Base-by-base conservation (phyloP, 345 rosid genomes). In the Murraya paniculata region DNA sequence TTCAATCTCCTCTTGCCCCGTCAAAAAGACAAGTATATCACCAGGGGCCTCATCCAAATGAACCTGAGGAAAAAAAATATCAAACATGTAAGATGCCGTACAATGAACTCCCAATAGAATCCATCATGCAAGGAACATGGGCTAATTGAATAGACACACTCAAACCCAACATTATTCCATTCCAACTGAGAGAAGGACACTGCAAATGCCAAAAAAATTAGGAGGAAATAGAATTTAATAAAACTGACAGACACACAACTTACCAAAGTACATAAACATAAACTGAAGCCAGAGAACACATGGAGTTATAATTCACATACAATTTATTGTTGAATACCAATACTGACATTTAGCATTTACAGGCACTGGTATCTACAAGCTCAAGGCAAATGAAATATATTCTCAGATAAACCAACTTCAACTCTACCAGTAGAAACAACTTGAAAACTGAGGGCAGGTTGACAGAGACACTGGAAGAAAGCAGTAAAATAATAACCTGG, bases 1-100 rank as follows among this genome's bases (percentile, higher is more conserved):
- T 85, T 95, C 99, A 65, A 95, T 95, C 81, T 93, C 98, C 87
- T 95, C 98, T 92, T 95, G 97, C 64, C 98, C 99, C 55, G 98
- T 95, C 77, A 95, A 87, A 79, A 95, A 95, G 53, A 92, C 99
- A 80, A 95, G 94, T 77, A 95, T 80, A 86, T 95, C 99, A 81
- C 98, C 99, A 19, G 91, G 88, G 78, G 79, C 85, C 83, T 93
- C 98, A 72, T 88, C 91, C 86, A 84, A 80, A 83, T 93, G 99
- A 79, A 95, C 89, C 98, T 95, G 80, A 81, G 27, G 53, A 79
- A 81, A 60, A 10, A 71, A 0, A 38, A 45, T 28, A 48, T 50
- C 14, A 48, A 38, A 64, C 38, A 74, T 27, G 80, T 55, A 55
- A 72, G 39, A 72, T 50, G n/a, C 39, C 68, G 64, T 53, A 75